Conservation (phyloP, 2,329 filamentous ascomycete genomes). For the Diplodia mutila region DNA sequence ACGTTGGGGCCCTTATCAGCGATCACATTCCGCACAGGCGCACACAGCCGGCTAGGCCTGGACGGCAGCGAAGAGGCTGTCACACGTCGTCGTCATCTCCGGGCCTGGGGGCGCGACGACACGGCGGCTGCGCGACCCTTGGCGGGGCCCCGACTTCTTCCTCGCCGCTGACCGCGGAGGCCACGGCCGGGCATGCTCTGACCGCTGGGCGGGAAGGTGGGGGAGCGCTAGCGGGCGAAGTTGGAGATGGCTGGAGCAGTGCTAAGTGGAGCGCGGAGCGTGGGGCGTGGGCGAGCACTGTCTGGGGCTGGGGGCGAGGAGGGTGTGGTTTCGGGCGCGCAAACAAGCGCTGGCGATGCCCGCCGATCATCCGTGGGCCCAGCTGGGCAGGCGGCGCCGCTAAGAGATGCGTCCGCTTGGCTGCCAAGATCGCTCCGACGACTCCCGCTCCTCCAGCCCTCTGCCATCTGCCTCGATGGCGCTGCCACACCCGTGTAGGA, state of each 20-base stretch:
- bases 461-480: background rate
- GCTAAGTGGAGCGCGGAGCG: background rate
- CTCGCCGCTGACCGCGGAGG: background rate
- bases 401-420: slow-evolving; percentile 23
- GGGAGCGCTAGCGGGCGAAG: background rate
- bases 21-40: slow-evolving; percentile 8
- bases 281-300: background rate
- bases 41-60: slow-evolving; percentile 4
- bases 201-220: background rate
- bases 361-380: slow-evolving; percentile 22
- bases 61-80: slow-evolving; percentile 7
- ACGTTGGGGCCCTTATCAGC: slow-evolving; percentile 11
- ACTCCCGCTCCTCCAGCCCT: slow-evolving; percentile 21
- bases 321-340: slow-evolving; percentile 16
- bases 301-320: background rate
- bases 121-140: background rate
- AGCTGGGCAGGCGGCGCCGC: slow-evolving; percentile 14
- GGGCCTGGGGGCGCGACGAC: background rate
- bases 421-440: slow-evolving; percentile 16
- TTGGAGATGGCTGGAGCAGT: background rate
- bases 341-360: slow-evolving; percentile 1
- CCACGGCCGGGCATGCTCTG: background rate
- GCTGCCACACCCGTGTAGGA: slow-evolving; percentile 3
- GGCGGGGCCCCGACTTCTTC: background rate
- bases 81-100: slow-evolving; percentile 16